Evolutionary conservation across 768 basidiomycete genomes (phyloP), one percentile per base, ranked within the genome.

Genomic region (Rhizopogon vinicolor): DNA sequence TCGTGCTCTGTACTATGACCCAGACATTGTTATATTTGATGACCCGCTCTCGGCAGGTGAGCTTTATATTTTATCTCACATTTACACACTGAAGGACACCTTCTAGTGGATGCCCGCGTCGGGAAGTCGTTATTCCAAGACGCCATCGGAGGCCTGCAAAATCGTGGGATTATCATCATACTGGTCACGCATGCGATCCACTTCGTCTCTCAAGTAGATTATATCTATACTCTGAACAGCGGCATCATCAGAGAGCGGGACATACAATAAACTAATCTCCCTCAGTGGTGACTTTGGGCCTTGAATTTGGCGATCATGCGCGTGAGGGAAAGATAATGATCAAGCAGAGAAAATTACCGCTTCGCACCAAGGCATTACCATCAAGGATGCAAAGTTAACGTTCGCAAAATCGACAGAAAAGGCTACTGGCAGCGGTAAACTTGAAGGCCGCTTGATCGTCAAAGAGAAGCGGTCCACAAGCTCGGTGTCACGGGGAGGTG

Each of bases 61-160:
- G 71, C 41, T 42, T 19, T 19, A 19, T 19, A 10, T 1, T 19
- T 19, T 19, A 19, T 62, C 7, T 37, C 37, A 35, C 22, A 22
- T 19, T 41, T 43, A 41, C 29, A 19, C 18, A n/a, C n/a, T 41
- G 3, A 18, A 9, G 9, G 19, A 41, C 9, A 18, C 18, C 7
- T 35, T 18, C 18, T 25, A 83, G 84, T 89, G 50, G 87, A 89
- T 62, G 86, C 87, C 1, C 87, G 89, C 61, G 88, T 91, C 49
- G 87, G 86, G 1, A 81, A 82, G 61, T 74, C 81, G 7, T 74
- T 91, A 1, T 89, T 91, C 65, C 74, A 81, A 43, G 77, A 82
- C 51, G 86, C 84, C 16, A 84, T 89, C 61, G 58, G 83, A 9
- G 74, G 74, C 0, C 75, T 82, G 1, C 71, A 74, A 22, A 63